Evolutionary conservation across 1,284 basidiomycete species (phyloP).

Genomic region (Sanghuangporus sanghuang): DNA sequence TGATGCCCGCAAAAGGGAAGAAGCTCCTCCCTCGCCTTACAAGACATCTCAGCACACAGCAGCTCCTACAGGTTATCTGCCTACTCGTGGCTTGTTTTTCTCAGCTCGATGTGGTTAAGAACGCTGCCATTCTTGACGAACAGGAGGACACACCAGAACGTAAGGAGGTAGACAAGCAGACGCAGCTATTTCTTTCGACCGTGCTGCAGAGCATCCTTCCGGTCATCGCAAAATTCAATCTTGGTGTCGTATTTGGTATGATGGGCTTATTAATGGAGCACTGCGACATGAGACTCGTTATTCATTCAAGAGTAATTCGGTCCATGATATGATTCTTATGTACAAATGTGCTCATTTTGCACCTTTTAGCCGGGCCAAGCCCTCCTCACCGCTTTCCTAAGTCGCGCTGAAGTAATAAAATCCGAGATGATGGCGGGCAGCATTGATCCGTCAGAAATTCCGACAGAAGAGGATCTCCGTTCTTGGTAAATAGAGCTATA

Average conservation of each 20-base stretch:
- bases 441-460: constrained; percentile 47
- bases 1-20: constrained; percentile 91
- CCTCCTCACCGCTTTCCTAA: constrained; percentile 88
- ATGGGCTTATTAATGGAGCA: constrained; percentile 82
- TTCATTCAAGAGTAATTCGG: constrained; percentile 68
- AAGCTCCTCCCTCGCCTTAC: constrained; percentile 85
- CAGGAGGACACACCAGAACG: constrained; percentile 58
- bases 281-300: constrained; percentile 69
- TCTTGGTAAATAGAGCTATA: constrained; percentile 65
- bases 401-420: constrained; percentile 87
- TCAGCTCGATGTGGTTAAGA: constrained; percentile 84
- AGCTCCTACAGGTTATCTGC: constrained; percentile 84
- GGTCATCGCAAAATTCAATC: constrained; percentile 71
- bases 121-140: constrained; percentile 69
- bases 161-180: constrained; percentile 80
- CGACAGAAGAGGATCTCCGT: constrained; percentile 69
- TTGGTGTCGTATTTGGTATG: constrained; percentile 84
- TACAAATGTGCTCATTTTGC: neutral
- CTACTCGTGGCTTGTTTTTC: constrained; percentile 92
- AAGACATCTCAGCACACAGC: constrained; percentile 77
- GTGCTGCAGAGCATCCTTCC: constrained; percentile 86
- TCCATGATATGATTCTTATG: constrained; percentile 2
- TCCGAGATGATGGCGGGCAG: constrained; percentile 51
- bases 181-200: constrained; percentile 82
- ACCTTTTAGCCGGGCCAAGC: constrained; percentile 79